phyloP scores from a whole-genome alignment of 768 basidiomycete species.

The Termitomyces sp. region DNA sequence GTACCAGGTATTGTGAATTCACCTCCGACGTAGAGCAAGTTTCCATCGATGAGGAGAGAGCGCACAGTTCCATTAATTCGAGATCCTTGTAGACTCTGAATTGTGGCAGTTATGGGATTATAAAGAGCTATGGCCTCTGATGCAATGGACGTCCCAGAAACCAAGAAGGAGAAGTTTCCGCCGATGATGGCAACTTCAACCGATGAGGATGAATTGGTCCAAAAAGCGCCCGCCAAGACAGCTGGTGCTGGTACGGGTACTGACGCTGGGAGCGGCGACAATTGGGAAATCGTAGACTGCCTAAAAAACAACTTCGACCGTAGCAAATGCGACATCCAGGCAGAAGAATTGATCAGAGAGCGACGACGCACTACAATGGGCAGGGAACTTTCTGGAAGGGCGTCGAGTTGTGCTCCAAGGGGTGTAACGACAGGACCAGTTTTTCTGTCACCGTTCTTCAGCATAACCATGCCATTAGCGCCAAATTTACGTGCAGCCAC shows the following conservation, averaged over 20 bases:
- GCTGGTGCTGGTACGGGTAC: conserved; percentile 67
- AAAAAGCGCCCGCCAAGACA: conserved; percentile 83
- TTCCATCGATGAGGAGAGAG: conserved; percentile 66
- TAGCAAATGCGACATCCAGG: conserved; percentile 47
- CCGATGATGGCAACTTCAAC: conserved; percentile 73
- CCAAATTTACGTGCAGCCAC: conserved; percentile 55
- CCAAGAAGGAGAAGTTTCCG: conserved; percentile 77
- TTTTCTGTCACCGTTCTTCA: conserved; percentile 54
- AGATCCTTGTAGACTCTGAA: conserved; percentile 53
- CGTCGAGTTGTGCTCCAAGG: conserved; percentile 52
- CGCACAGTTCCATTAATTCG: conserved; percentile 74
- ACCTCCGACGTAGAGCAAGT: conserved; percentile 78
- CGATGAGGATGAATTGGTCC: conserved; percentile 72
- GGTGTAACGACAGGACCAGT: conserved; percentile 57
- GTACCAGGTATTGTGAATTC: conserved; percentile 64
- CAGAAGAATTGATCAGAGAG: conserved; percentile 25
- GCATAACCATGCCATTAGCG: conserved; percentile 73
- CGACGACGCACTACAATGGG: conserved; percentile 32
- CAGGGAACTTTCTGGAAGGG: conserved; percentile 23
- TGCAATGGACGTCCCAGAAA: conserved; percentile 29
- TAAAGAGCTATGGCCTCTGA: conserved; percentile 69
- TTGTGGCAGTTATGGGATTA: conserved; percentile 42
- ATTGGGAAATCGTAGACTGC: conserved; percentile 40
- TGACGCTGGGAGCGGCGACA: conserved; percentile 49
- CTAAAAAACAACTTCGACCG: conserved; percentile 43